Evolutionary conservation across 2,329 filamentous ascomycete species (phyloP).

Genomic region (Colletotrichum sp.): DNA sequence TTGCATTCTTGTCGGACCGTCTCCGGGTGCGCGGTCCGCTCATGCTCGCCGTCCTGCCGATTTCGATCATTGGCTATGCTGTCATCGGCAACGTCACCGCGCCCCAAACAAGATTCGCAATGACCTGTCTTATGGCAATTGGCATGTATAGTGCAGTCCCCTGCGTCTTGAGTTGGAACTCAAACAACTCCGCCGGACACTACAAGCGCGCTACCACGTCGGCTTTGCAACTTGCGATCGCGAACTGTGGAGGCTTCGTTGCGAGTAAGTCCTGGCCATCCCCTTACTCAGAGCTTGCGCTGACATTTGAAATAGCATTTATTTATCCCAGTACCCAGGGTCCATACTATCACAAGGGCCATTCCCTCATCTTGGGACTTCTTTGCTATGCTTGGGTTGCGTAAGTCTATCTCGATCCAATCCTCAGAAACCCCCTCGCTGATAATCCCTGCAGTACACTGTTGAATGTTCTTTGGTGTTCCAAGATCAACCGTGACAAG

Average conservation of each 20-base stretch:
- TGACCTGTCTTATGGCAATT: constrained; percentile 71
- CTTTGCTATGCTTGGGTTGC: constrained; percentile 67
- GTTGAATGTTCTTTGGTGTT: constrained; percentile 64
- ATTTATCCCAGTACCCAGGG: constrained; percentile 62
- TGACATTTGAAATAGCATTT: constrained; percentile 46
- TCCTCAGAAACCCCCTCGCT: rapidly evolving
- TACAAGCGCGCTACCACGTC: constrained; percentile 73
- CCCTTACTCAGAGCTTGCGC: rapidly evolving
- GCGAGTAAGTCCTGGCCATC: constrained; percentile 45
- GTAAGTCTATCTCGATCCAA: constrained; percentile 45
- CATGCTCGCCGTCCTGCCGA: constrained; percentile 66
- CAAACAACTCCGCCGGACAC: constrained; percentile 71
- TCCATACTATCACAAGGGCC: constrained; percentile 63
- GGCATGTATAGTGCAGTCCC: constrained; percentile 69
- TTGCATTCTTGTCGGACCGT: constrained; percentile 65
- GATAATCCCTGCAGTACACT: constrained; percentile 49
- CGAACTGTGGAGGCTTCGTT: constrained; percentile 71
- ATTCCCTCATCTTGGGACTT: constrained; percentile 64
- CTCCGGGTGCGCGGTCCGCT: constrained; percentile 62
- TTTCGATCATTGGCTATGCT: constrained; percentile 69
- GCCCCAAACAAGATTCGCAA: constrained; percentile 62
- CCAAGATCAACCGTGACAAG: constrained; percentile 69
- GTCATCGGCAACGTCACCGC: constrained; percentile 61
- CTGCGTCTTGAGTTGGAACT: constrained; percentile 67
- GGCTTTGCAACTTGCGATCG: constrained; percentile 68